Conservation (phyloP, 495 filamentous ascomycete species). For the Aspergillus ellipticus region DNA sequence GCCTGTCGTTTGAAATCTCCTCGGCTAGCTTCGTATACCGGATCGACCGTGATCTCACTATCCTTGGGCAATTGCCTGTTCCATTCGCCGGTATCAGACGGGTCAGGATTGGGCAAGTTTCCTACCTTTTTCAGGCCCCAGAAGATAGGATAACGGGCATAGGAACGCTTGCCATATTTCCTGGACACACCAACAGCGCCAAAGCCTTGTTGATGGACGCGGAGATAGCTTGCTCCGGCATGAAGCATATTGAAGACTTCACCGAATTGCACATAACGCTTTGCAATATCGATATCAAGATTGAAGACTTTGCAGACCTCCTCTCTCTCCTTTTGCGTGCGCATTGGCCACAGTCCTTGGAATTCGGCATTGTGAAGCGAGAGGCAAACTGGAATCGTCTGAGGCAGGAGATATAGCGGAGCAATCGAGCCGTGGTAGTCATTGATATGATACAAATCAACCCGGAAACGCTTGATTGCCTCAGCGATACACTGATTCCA, state of each 20-base stretch:
- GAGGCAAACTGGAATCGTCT: slow-evolving; percentile 45
- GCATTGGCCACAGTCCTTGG: slow-evolving; percentile 72
- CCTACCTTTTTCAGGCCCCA: slow-evolving; percentile 71
- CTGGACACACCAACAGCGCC: slow-evolving; percentile 71
- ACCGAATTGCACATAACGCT: slow-evolving; percentile 57
- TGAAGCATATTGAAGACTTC: slow-evolving; percentile 70
- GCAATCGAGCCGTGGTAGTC: slow-evolving; percentile 76
- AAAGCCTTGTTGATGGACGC: slow-evolving; percentile 70
- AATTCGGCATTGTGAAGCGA: slow-evolving; percentile 71
- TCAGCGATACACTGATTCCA: slow-evolving; percentile 72
- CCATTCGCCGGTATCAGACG: slow-evolving; percentile 69
- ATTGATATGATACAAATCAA: slow-evolving; percentile 77
- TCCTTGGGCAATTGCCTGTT: slow-evolving; percentile 50
- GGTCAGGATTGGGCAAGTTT: slow-evolving; percentile 71
- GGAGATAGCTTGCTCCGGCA: slow-evolving; percentile 68
- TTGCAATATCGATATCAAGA: slow-evolving; percentile 38
- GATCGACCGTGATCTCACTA: slow-evolving; percentile 54
- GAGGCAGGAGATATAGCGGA: slow-evolving; percentile 65
- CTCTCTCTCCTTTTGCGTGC: slow-evolving; percentile 59
- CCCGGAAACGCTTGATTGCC: slow-evolving; percentile 53
- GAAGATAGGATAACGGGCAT: slow-evolving; percentile 73
- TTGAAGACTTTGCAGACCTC: slow-evolving; percentile 74
- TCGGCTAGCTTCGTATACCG: slow-evolving; percentile 53
- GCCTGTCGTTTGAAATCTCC: slow-evolving; percentile 61
- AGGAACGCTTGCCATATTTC: slow-evolving; percentile 73